Conservation (phyloP, 2,329 filamentous ascomycete genomes). For the Colletotrichum sp. region DNA sequence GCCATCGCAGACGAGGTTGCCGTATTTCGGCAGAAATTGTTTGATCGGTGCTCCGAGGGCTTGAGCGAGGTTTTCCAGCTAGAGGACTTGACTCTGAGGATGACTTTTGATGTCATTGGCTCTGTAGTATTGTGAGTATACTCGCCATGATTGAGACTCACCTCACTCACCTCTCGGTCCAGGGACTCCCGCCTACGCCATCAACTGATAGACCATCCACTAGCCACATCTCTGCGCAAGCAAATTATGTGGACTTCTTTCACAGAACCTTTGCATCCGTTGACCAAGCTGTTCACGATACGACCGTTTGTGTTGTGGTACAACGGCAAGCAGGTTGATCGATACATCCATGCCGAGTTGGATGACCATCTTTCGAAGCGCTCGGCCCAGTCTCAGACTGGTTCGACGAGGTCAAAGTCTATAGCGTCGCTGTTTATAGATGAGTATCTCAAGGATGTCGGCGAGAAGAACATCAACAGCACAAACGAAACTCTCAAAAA, state of each 20-base stretch:
- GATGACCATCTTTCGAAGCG: neutral
- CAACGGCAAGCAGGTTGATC: neutral
- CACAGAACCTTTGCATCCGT: neutral
- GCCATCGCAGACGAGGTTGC: conserved; percentile 41
- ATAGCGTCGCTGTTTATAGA: neutral
- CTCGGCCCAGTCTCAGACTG: neutral
- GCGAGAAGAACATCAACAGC: neutral
- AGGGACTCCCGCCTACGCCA: conserved; percentile 33
- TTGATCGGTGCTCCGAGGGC: neutral
- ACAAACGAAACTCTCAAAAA: neutral
- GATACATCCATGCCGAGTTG: neutral
- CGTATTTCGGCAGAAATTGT: conserved; percentile 29
- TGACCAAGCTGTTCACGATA: neutral
- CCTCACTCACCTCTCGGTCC: conserved; percentile 20
- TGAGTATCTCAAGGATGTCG: neutral
- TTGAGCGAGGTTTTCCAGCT: conserved; percentile 27
- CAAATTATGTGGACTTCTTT: conserved; percentile 1
- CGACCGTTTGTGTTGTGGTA: neutral
- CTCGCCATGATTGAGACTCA: too few relatives aligned
- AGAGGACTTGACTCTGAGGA: conserved; percentile 38
- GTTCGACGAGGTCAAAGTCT: neutral
- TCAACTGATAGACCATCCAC: conserved; percentile 24
- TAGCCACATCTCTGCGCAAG: neutral
- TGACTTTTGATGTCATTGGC: conserved; percentile 45
- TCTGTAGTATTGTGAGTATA: conserved; percentile 32